These are phyloP conservation scores for Geranium rotundifolium DNA, from an alignment of 345 rosid species.

Conservation along the genomic window DNA sequence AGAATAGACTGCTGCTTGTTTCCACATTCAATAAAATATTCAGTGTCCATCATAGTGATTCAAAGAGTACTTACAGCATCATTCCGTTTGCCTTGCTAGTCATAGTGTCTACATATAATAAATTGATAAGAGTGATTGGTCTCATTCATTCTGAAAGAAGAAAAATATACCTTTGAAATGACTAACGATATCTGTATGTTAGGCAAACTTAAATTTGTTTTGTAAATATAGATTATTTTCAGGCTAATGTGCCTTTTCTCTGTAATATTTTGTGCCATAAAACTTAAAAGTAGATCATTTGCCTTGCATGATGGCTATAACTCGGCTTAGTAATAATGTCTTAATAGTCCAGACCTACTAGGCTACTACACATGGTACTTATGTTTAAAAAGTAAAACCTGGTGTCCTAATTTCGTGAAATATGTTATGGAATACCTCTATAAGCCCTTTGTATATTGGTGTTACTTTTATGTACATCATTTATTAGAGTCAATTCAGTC, in stretches of 20 bases:
- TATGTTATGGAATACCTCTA: background rate
- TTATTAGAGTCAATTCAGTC: too few relatives aligned
- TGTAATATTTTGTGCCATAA: background rate
- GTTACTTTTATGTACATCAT: background rate
- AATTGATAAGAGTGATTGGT: background rate
- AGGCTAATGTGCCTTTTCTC: background rate
- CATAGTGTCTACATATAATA: background rate
- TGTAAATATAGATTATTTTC: background rate
- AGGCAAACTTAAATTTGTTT: background rate
- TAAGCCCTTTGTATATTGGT: background rate
- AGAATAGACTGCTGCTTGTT: background rate
- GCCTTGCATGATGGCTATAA: background rate
- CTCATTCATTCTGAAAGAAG: background rate
- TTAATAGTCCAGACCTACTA: background rate
- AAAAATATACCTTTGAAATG: background rate
- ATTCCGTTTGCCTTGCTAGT: too few relatives aligned
- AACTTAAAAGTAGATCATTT: background rate
- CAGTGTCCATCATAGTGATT: background rate
- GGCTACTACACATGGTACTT: background rate
- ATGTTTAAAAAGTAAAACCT: background rate
- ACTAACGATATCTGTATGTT: background rate
- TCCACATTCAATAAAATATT: background rate
- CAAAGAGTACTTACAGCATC: background rate
- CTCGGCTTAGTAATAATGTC: background rate
- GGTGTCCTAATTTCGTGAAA: background rate